Evolutionary conservation across 2,329 filamentous ascomycete genomes (phyloP).

Genomic region (Exophiala viscosa): DNA sequence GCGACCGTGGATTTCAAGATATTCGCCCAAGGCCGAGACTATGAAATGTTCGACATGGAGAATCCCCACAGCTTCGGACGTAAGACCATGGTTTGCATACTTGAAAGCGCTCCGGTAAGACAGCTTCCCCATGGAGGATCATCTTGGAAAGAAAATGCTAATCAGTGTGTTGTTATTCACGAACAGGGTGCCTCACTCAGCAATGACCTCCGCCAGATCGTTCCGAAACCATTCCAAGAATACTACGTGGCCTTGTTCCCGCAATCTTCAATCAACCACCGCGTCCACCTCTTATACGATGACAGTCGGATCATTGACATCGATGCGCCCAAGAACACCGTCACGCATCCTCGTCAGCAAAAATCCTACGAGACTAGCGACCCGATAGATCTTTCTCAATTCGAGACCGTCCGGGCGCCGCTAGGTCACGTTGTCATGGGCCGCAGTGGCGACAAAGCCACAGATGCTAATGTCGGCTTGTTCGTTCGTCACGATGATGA

Average conservation of each 20-base stretch:
- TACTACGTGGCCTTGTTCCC: constrained; percentile 32
- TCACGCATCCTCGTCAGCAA: constrained; percentile 25
- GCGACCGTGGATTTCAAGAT: constrained; percentile 36
- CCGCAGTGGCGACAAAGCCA: constrained; percentile 43
- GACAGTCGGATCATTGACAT: constrained; percentile 23
- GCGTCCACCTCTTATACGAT: constrained; percentile 25
- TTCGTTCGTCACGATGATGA: constrained; percentile 44
- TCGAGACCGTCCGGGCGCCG: constrained; percentile 30
- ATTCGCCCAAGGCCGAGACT: constrained; percentile 39
- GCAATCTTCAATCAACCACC: constrained; percentile 30
- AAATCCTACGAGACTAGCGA: constrained; percentile 25
- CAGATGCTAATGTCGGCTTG: constrained; percentile 46
- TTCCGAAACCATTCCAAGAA: constrained; percentile 26
- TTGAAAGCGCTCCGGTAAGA: constrained; percentile 6
- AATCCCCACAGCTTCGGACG: constrained; percentile 23
- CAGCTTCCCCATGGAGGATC: not conserved
- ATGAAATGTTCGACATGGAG: constrained; percentile 26
- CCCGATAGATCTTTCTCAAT: constrained; percentile 18
- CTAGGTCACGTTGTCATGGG: constrained; percentile 36
- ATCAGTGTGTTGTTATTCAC: constrained; percentile 21
- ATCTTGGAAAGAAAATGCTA: constrained; percentile 29
- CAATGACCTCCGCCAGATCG: constrained; percentile 20
- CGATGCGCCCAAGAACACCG: too few relatives aligned
- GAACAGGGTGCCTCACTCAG: constrained; percentile 25
- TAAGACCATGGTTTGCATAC: constrained; percentile 15